Conservation (phyloP, 805 yeast genomes). For the Jamesozyma rosinii region DNA sequence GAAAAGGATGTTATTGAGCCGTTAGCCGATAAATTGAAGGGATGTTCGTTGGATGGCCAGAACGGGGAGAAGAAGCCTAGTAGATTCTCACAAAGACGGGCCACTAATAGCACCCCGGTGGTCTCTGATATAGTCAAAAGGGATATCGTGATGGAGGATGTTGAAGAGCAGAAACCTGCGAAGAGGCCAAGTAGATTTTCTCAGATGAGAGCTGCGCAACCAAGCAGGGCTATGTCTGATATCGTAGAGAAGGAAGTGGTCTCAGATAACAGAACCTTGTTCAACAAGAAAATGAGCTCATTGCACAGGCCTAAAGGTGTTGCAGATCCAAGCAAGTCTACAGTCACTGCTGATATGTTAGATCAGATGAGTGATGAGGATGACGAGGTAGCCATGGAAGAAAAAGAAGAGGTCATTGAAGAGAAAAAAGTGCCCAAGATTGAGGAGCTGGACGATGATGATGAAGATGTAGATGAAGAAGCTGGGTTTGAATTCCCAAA, state of each 20-base stretch:
- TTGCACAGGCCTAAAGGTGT: slow-evolving; percentile 2
- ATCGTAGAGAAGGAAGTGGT: slow-evolving; percentile 2
- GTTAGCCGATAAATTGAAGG: neutral
- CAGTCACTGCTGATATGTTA: slow-evolving; percentile 8
- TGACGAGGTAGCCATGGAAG: neutral
- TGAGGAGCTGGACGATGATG: slow-evolving; percentile 1
- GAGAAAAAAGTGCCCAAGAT: neutral
- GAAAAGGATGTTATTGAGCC: neutral
- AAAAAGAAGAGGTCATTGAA: neutral
- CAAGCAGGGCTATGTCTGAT: slow-evolving; percentile 1
- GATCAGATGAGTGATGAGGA: slow-evolving; percentile 3
- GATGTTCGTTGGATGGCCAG: too few relatives aligned
- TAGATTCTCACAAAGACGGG: neutral
- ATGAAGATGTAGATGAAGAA: neutral
- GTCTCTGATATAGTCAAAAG: slow-evolving; percentile 6
- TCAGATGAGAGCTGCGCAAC: neutral
- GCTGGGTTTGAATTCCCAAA: slow-evolving; percentile 8
- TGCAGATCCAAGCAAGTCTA: neutral
- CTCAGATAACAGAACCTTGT: neutral
- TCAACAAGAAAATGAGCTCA: slow-evolving; percentile 8
- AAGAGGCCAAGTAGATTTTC: neutral
- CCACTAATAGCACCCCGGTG: neutral
- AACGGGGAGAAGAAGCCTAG: neutral
- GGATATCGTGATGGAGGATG: slow-evolving; percentile 1
- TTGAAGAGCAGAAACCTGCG: slow-evolving; percentile 4